Base-by-base conservation (phyloP, 202 grass and related monocot species). In the Carex arenaria region DNA sequence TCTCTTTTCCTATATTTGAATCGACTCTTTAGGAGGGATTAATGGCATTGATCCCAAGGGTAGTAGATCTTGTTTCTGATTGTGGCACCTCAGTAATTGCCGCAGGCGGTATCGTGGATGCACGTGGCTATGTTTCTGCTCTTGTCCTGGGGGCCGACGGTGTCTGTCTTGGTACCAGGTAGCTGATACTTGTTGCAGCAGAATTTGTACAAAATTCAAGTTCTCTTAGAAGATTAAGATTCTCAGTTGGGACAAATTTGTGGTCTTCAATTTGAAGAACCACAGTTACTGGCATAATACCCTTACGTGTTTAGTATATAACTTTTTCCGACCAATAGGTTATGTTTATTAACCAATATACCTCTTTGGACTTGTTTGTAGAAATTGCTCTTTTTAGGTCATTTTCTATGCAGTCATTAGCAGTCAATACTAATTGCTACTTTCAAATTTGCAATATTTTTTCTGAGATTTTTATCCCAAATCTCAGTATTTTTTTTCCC, bases 151-250 rank as follows among this genome's bases (percentile, higher is more conserved):
- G 96, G 72, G 96, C 96, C 80, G 78, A 90, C 49, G 93, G 86
- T 72, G 81, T 93, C 76, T 98, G 93, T 84, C 90, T 98, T 75
- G 93, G 95, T 83, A 95, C 96, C 13, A 95, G 93, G 96, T 95
- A 85, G 80, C 10, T 36, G 1, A 56, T 57, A 77, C 73, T 77
- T 77, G 73, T 19, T 59, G 28, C 73, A 34, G 51, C 66, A 73
- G 34, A 65, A 49, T 49, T 3, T 79, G 28, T 86, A 67, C 31
- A 30, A 67, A 31, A 0, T 68, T 68, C 4, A 67, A 30, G 36
- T 20, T 66, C 30, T 32, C 36, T 64, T 4, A 6, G 5, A 49
- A 47, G 13, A 74, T 52, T 54, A 36, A 36, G 8, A 23, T 62
- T 77, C 23, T 76, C 15, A 32, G 32, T 31, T 30, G 5, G 13